Conservation (phyloP, 768 basidiomycete species). For the Cystofilobasidium bisporidii region DNA sequence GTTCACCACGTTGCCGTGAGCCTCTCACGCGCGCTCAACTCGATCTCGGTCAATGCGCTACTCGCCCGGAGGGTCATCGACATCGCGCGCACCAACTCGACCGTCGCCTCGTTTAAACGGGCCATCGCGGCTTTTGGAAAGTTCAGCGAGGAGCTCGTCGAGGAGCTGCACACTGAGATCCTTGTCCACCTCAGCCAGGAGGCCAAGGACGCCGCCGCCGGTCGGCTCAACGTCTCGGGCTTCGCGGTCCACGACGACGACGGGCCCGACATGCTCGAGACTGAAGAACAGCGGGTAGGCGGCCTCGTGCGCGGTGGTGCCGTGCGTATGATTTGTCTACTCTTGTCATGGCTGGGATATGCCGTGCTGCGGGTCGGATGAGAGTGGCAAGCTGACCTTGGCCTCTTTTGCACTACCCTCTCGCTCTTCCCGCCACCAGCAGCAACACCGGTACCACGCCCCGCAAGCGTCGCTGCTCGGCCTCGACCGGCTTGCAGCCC, state of each 20-base stretch:
- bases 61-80: conserved; percentile 69
- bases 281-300: conserved; percentile 65
- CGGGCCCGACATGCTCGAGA: conserved; percentile 72
- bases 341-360: not conserved
- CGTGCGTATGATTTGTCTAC: conserved; percentile 48
- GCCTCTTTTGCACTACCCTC: not conserved
- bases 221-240: conserved; percentile 15
- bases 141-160: conserved; percentile 67
- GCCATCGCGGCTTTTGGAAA: conserved; percentile 69
- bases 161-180: conserved; percentile 70
- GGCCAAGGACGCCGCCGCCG: not conserved
- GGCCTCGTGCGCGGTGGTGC: conserved; percentile 63
- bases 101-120: conserved; percentile 55
- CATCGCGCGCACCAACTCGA: conserved; percentile 56
- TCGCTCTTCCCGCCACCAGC: no score
- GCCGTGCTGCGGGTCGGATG: not conserved
- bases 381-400: not conserved
- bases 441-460: conserved; percentile 73
- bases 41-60: conserved; percentile 70
- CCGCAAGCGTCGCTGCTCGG: conserved; percentile 73
- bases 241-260: conserved; percentile 42
- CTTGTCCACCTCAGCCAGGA: conserved; percentile 53
- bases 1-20: conserved; percentile 53
- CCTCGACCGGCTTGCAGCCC: conserved; percentile 74
- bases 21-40: conserved; percentile 69